Conservation (phyloP, 805 yeast species). For the Kregervanrija fluxuum region DNA sequence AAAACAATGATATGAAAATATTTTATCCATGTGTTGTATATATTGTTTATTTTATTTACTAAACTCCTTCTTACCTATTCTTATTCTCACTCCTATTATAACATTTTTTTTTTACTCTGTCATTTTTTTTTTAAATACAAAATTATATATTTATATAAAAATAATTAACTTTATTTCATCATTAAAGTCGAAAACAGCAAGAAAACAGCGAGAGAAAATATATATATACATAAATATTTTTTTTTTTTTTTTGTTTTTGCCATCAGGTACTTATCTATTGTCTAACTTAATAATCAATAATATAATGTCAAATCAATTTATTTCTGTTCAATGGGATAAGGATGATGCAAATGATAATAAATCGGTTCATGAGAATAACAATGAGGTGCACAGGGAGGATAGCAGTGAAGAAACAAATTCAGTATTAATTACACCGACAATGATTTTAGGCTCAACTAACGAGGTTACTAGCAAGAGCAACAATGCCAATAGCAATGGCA, state of each 20-base stretch:
- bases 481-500: too few species aligned
- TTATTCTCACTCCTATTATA: neutral
- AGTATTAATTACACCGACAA: constrained; percentile 8
- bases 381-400: constrained; percentile 7
- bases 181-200: neutral
- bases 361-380: constrained; percentile 1
- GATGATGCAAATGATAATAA: neutral
- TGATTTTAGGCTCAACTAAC: constrained; percentile 4
- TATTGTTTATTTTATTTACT: neutral
- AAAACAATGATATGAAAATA: neutral
- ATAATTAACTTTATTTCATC: neutral
- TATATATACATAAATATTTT: too few species aligned
- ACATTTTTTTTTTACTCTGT: neutral
- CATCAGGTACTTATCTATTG: neutral
- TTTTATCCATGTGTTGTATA: neutral
- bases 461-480: neutral
- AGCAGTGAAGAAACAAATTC: neutral
- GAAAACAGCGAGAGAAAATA: too few species aligned
- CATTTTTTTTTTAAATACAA: neutral
- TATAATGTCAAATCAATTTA: constrained; percentile 40
- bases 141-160: neutral
- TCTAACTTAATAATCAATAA: neutral
- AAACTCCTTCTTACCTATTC: too few species aligned
- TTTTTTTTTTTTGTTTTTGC: neutral
- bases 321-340: constrained; percentile 49